Conservation (phyloP, 2,329 filamentous ascomycete genomes). For the Harringtonia aguacate region DNA sequence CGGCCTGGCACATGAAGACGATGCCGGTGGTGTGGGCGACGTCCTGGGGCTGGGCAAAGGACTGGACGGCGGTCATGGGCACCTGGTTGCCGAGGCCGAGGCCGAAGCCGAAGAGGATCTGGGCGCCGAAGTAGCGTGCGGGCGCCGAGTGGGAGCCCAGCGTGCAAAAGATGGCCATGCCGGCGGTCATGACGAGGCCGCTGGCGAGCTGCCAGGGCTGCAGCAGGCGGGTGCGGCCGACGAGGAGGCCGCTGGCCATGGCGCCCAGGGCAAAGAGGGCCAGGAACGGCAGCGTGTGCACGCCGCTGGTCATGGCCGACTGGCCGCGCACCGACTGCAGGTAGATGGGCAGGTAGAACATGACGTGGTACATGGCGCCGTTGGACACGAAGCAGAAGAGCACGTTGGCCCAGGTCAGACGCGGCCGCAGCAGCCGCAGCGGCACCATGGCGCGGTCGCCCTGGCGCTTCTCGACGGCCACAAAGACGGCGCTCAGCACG, state of each 20-base stretch:
- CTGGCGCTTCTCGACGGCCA: constrained; percentile 20
- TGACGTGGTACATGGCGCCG: not conserved
- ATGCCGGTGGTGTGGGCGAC: constrained; percentile 34
- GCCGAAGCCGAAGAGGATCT: constrained; percentile 30
- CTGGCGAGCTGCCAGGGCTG: constrained; percentile 12
- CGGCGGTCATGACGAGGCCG: constrained; percentile 26
- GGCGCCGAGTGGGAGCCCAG: constrained; percentile 32
- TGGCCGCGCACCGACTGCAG: constrained; percentile 30
- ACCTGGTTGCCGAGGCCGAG: constrained; percentile 26
- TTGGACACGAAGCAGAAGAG: not conserved
- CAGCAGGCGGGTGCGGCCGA: constrained; percentile 6
- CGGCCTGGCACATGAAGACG: constrained; percentile 35
- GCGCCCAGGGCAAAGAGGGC: constrained; percentile 12
- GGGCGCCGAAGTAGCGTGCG: constrained; percentile 43
- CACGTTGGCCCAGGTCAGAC: constrained; percentile 12
- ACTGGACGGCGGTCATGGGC: constrained; percentile 27
- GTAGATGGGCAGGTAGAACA: constrained; percentile 19
- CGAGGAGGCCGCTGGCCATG: constrained; percentile 6
- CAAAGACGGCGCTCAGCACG: constrained; percentile 19
- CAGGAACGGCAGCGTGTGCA: constrained; percentile 25
- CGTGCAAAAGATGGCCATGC: constrained; percentile 40
- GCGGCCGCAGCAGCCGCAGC: constrained; percentile 25
- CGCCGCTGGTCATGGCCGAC: constrained; percentile 28
- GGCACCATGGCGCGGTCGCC: constrained; percentile 28
- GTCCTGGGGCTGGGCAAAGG: constrained; percentile 28